Evolutionary conservation across 805 yeast genomes (phyloP), one percentile per base, ranked within the genome.

Genomic region (Kodamaea nitidulidarum): DNA sequence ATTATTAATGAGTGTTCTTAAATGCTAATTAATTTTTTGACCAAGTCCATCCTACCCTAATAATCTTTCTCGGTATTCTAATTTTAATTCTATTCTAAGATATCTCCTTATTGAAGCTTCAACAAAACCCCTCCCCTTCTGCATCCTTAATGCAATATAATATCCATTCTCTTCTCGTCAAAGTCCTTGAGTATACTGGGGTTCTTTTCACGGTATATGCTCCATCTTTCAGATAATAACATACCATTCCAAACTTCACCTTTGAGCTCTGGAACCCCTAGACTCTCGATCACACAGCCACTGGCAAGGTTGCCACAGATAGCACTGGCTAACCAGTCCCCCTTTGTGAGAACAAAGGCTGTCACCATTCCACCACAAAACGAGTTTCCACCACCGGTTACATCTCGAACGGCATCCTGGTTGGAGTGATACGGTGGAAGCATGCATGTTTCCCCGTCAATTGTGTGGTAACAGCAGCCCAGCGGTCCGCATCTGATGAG

Each of bases 301-400:
- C 96, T 86, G 0, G 84, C 88, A 3, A 90, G 63, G 42, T 77
- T 84, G 0, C 88, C 97, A 52, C 76, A 76, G 0, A 81, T 62
- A 4, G 81, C 78, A 0, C 82, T 84, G 7, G 72, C 58, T 1
- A 59, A 52, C 69, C 80, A 68, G 56, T 76, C 65, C 26, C 67
- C 60, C 21, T 60, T 29, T 46, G 77, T 61, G 36, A 80, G 55
- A 1, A 74, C 63, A 46, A 73, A 77, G 0, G 80, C 93, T 2
- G 81, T 63, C 7, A 81, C 52, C 52, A 66, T 48, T 0, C 61
- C 73, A 4, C 74, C 74, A 43, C 73, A 67, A 45, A 64, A 68
- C 14, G 67, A 56, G 47, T 68, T 68, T 0, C 74, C 74, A 2
- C 72, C 74, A 2, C 74, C 74, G 5, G 74, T 68, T 3, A 66